phyloP scores from a whole-genome alignment of 148 eudicot species.

The Silene conica region DNA sequence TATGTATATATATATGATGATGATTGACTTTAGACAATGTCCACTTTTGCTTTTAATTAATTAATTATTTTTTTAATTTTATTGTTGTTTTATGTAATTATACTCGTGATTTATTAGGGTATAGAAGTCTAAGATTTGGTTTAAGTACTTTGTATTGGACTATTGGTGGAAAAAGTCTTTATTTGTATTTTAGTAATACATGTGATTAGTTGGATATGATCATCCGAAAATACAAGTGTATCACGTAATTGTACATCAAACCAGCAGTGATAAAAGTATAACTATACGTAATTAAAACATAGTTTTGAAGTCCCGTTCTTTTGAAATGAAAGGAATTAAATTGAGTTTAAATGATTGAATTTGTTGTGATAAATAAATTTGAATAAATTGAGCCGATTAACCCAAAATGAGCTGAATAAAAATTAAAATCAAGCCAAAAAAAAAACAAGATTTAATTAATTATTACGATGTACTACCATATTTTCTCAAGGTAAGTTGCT shows the following conservation, averaged over 20 bases:
- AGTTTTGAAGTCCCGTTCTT: too few species aligned
- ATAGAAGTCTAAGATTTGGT: constrained; percentile 13
- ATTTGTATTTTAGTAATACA: constrained; percentile 11
- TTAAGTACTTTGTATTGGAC: neutral
- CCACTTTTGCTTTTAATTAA: neutral
- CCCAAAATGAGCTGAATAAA: too few species aligned
- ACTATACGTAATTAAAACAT: too few species aligned
- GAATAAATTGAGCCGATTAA: too few species aligned
- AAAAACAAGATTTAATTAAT: neutral
- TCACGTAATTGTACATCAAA: too few species aligned
- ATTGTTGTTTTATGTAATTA: neutral
- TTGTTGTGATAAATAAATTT: too few species aligned
- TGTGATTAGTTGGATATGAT: constrained; percentile 4
- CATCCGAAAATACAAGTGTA: too few species aligned
- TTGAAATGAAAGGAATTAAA: too few species aligned
- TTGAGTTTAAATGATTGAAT: too few species aligned
- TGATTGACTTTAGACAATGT: constrained; percentile 27
- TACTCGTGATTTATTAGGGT: neutral
- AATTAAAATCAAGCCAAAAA: too few species aligned
- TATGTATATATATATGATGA: constrained; percentile 11
- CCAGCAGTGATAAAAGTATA: too few species aligned
- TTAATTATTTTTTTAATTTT: neutral
- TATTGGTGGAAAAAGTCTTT: constrained; percentile 22
- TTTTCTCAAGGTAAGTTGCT: neutral
- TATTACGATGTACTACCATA: too few species aligned